These are phyloP conservation scores for Ilyonectria robusta DNA, from an alignment of 2,329 filamentous ascomycete genomes.

Conservation along the genomic window DNA sequence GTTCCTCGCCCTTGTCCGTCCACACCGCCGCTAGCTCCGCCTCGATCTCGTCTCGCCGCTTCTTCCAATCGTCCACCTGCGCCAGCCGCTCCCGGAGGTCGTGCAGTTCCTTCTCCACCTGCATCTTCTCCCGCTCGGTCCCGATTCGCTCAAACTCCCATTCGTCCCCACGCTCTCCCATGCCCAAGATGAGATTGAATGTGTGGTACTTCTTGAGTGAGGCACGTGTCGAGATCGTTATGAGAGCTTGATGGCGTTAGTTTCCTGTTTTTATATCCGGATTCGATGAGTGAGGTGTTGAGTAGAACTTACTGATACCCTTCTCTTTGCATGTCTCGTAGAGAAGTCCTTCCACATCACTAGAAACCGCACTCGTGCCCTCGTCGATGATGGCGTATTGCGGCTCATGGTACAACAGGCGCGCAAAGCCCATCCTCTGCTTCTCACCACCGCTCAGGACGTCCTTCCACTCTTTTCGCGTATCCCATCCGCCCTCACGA, in stretches of 20 bases:
- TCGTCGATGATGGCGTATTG: constrained; percentile 96
- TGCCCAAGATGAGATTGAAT: constrained; percentile 87
- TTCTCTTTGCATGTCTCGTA: constrained; percentile 95
- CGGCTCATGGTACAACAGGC: constrained; percentile 94
- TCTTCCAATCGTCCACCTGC: constrained; percentile 88
- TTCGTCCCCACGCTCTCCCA: constrained; percentile 84
- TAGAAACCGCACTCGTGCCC: constrained; percentile 93
- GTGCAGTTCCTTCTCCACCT: constrained; percentile 90
- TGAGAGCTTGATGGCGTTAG: constrained; percentile 73
- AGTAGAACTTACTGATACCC: constrained; percentile 82
- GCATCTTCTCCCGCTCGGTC: constrained; percentile 92
- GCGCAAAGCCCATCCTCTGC: constrained; percentile 92
- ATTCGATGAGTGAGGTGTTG: background rate
- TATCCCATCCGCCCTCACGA: constrained; percentile 96
- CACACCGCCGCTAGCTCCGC: constrained; percentile 78
- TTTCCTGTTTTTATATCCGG: constrained; percentile 30
- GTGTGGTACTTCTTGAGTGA: constrained; percentile 97
- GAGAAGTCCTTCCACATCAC: constrained; percentile 92
- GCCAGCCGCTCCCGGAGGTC: constrained; percentile 85
- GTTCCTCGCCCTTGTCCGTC: constrained; percentile 66
- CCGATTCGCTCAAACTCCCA: constrained; percentile 97
- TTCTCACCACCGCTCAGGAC: constrained; percentile 98
- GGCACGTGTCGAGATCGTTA: constrained; percentile 95
- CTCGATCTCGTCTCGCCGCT: constrained; percentile 84
- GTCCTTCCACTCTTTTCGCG: constrained; percentile 98